Conservation (phyloP, 2,329 filamentous ascomycete genomes). For the Fusarium longipes region DNA sequence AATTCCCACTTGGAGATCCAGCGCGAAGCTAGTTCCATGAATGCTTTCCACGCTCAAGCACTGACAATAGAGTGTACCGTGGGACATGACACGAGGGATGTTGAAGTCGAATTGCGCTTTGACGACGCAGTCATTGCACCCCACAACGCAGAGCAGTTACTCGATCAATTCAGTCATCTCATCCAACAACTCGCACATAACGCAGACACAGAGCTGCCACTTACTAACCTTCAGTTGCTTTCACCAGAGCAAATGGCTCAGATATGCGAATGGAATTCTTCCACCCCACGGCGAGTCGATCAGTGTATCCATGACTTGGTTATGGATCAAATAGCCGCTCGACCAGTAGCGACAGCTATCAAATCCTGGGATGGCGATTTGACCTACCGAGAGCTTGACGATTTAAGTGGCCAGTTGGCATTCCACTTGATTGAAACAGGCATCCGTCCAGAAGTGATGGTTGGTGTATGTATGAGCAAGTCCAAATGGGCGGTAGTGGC, state of each 20-base stretch:
- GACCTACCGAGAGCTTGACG: not conserved
- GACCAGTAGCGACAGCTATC: not conserved
- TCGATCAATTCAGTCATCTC: not conserved
- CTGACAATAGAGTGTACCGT: conserved; percentile 5
- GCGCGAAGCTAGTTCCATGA: not conserved
- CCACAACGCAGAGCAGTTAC: not conserved
- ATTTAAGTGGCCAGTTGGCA: not conserved
- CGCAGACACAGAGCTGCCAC: not conserved
- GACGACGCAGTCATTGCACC: not conserved
- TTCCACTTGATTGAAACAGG: not conserved
- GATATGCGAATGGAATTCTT: not conserved
- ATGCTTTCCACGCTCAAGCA: conserved; percentile 2
- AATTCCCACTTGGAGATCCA: not conserved
- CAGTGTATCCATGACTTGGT: not conserved
- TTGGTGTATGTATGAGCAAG: conserved; percentile 2
- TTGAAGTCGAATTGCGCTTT: conserved; percentile 2
- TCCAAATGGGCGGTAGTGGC: not conserved
- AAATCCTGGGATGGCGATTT: not conserved
- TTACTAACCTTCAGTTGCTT: not conserved
- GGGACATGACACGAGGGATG: conserved; percentile 1
- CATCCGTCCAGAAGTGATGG: not conserved
- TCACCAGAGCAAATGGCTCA: not conserved
- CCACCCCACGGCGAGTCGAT: not conserved
- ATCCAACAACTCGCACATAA: not conserved
- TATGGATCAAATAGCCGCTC: not conserved